Conservation (phyloP, 495 filamentous ascomycete species). For the Aspergillus homomorphus region DNA sequence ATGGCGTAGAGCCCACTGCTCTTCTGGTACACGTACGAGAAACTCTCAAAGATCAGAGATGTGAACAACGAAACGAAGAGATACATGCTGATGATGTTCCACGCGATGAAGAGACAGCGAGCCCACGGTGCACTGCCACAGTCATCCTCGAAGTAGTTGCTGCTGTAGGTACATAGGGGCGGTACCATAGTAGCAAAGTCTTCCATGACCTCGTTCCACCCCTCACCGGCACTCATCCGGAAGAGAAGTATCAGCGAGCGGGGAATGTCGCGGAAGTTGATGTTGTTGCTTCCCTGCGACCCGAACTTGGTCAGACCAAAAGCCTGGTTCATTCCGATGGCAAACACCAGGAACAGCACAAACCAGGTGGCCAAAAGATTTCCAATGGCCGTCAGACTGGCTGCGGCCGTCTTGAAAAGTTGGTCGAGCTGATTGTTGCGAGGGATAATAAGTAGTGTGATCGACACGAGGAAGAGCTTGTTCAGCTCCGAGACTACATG, state of each 20-base stretch:
- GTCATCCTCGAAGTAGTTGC: constrained; percentile 77
- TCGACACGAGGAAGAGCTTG: constrained; percentile 89
- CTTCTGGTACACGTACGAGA: constrained; percentile 97
- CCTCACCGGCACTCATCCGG: constrained; percentile 86
- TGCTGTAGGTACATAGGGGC: constrained; percentile 69
- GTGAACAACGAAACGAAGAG: constrained; percentile 99
- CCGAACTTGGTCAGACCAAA: constrained; percentile 94
- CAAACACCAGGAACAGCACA: constrained; percentile 92
- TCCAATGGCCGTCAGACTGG: constrained; percentile 82
- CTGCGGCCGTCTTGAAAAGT: constrained; percentile 98
- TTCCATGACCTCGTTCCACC: constrained; percentile 96
- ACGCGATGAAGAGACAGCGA: constrained; percentile 81
- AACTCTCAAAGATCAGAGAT: constrained; percentile 98
- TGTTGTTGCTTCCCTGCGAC: constrained; percentile 64
- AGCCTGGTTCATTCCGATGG: constrained; percentile 93
- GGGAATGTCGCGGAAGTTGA: constrained; percentile 92
- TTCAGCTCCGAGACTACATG: constrained; percentile 73
- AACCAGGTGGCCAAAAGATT: constrained; percentile 97
- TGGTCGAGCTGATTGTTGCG: constrained; percentile 97
- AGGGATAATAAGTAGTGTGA: constrained; percentile 89
- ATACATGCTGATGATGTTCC: constrained; percentile 99
- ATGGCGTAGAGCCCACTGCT: constrained; percentile 76
- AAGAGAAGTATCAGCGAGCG: constrained; percentile 94
- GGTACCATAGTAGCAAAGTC: constrained; percentile 78
- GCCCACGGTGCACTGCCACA: constrained; percentile 91